Evolutionary conservation across 2,329 filamentous ascomycete species (phyloP).

Genomic region (Beauveria pseudobassiana): DNA sequence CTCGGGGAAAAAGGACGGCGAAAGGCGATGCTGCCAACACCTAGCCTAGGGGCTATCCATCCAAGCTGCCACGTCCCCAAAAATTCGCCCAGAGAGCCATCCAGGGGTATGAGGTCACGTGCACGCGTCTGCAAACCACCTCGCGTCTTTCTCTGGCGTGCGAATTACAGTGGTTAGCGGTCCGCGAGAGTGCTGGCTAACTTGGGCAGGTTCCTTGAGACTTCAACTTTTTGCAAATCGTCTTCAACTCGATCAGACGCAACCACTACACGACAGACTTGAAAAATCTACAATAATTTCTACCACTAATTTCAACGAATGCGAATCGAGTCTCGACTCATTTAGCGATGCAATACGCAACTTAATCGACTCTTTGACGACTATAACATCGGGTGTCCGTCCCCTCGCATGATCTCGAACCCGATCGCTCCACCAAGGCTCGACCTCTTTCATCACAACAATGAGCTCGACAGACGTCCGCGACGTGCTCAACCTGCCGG

Average conservation of each 20-base stretch:
- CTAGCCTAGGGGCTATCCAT: conserved; percentile 7
- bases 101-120: conserved; percentile 31
- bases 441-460: conserved; percentile 6
- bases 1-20: not conserved
- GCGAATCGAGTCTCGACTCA: not conserved
- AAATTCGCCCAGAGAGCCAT: conserved; percentile 23
- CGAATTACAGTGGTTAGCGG: not conserved
- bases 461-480: conserved; percentile 64
- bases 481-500: conserved; percentile 78
- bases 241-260: not conserved
- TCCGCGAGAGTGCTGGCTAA: not conserved
- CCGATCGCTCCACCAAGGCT: not conserved
- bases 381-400: not conserved
- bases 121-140: conserved; percentile 11
- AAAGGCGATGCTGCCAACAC: not conserved
- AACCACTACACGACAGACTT: not conserved
- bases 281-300: not conserved
- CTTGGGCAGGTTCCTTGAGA: not conserved
- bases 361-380: conserved; percentile 11
- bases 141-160: conserved; percentile 1
- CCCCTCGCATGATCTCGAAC: not conserved
- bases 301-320: not conserved
- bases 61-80: conserved; percentile 47
- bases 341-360: not conserved
- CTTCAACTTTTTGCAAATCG: not conserved